Conservation (phyloP, 1,284 basidiomycete species). For the Heterobasidion irregulare region DNA sequence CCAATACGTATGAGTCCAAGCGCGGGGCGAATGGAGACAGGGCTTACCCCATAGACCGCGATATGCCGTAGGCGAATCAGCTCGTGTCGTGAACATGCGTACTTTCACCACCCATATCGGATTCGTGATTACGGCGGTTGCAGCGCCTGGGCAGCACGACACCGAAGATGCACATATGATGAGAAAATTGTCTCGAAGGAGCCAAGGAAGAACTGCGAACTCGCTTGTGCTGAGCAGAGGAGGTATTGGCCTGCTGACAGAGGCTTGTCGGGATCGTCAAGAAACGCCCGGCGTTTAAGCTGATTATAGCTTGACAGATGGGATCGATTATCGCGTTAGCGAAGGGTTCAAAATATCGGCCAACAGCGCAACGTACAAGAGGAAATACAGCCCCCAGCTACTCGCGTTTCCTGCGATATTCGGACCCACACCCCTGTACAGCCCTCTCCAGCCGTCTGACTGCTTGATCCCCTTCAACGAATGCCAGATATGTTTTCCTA, state of each 20-base stretch:
- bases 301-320: constrained; percentile 75
- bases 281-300: constrained; percentile 74
- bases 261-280: constrained; percentile 46
- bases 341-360: not conserved
- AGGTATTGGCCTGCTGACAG: constrained; percentile 80
- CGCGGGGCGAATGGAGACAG: not conserved
- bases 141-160: constrained; percentile 53
- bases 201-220: constrained; percentile 43
- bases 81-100: constrained; percentile 86
- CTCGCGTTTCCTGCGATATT: constrained; percentile 96
- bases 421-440: constrained; percentile 87
- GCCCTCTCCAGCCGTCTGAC: constrained; percentile 74
- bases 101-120: constrained; percentile 99
- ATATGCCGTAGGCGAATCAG: constrained; percentile 63
- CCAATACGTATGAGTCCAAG: not conserved
- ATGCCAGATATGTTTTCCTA: constrained; percentile 75
- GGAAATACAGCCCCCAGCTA: constrained; percentile 96
- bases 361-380: constrained; percentile 64
- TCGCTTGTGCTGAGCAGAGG: constrained; percentile 90
- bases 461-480: constrained; percentile 71
- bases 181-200: constrained; percentile 2
- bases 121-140: constrained; percentile 93
- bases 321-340: constrained; percentile 1
- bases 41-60: constrained; percentile 73
- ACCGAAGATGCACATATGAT: constrained; percentile 8